These are phyloP conservation scores for Prosopis cineraria DNA, from an alignment of 306 rosid species.

Conservation along the genomic window DNA sequence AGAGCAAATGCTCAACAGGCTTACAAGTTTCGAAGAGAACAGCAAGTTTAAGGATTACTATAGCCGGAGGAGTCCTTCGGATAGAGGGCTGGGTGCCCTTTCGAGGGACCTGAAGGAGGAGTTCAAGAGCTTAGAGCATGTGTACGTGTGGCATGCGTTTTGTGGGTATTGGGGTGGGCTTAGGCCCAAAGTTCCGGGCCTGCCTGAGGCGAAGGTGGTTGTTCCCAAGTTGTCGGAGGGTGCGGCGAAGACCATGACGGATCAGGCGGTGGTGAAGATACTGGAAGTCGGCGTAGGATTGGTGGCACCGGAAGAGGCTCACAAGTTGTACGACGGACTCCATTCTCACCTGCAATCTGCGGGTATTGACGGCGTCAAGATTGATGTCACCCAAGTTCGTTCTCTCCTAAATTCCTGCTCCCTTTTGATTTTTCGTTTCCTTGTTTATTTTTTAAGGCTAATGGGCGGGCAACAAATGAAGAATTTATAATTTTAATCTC, in stretches of 20 bases:
- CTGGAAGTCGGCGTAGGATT: conserved; percentile 58
- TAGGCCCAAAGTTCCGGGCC: conserved; percentile 44
- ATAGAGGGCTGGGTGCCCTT: conserved; percentile 58
- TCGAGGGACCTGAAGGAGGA: conserved; percentile 65
- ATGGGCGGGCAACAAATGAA: too few relatives aligned
- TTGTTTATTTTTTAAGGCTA: too few relatives aligned
- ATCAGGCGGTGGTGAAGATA: conserved; percentile 64
- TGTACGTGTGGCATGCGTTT: conserved; percentile 77
- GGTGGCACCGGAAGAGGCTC: conserved; percentile 53
- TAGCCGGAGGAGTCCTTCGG: not conserved
- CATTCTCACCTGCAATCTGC: conserved; percentile 55
- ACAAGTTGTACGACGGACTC: conserved; percentile 55
- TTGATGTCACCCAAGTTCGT: conserved; percentile 74
- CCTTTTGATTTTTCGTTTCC: too few relatives aligned
- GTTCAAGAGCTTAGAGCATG: conserved; percentile 53
- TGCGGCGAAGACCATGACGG: conserved; percentile 54
- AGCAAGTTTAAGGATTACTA: conserved; percentile 48
- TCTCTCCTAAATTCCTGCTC: not conserved
- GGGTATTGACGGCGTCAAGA: conserved; percentile 76
- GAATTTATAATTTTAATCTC: too few relatives aligned
- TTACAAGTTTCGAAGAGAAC: conserved; percentile 57
- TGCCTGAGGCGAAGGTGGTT: conserved; percentile 55
- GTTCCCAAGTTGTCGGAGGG: conserved; percentile 45
- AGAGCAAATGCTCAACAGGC: conserved; percentile 64
- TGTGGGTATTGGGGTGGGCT: conserved; percentile 85